Evolutionary conservation across 352 stramenopile genomes (phyloP), one percentile per base, ranked within the genome.

Genomic region (Phytopythium kandeliae): DNA sequence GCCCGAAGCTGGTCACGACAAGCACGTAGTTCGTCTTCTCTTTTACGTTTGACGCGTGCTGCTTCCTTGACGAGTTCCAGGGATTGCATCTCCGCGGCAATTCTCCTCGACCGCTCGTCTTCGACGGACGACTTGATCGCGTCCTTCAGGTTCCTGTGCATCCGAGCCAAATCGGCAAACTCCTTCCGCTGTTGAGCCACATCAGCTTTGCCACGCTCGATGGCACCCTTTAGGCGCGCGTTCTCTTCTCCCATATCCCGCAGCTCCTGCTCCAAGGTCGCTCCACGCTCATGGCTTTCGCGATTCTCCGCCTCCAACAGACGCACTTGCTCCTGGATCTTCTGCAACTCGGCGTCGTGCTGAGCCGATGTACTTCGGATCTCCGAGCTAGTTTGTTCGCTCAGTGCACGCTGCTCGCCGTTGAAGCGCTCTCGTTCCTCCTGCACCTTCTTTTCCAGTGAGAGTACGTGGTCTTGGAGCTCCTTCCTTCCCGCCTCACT

Each of bases 101-200:
- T 36, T 16, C 59, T 44, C 28, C 58, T 69, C 13, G 47, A 21
- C 30, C 62, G 58, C 33, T 86, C 75, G 15, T 73, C 54, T 49
- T 60, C 56, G 19, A 82, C 22, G 4, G 54, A 60, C 35, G 60
- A 47, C 4, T 77, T 70, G 60, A 86, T 80, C 0, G 74, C 63
- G 11, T 83, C 73, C 2, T 56, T 62, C 16, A 86, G 42, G 33
- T 81, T 87, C 62, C 82, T 86, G 64, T 89, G 67, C 58, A 87
- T 83, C 15, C 78, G 67, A 11, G 74, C 63, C 21, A 89, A 43
- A 54, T 87, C 74, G 17, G 63, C 78, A 46, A 86, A 81, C 22
- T 83, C 74, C 36, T 86, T 85, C 10, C 59, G 60, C 28, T 86
- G 78, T 43, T 78, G 74, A 10, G 40, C 33, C 11, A 64, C 38